phyloP scores from a whole-genome alignment of 1,284 basidiomycete species.

The Cutaneotrichosporon sp. region DNA sequence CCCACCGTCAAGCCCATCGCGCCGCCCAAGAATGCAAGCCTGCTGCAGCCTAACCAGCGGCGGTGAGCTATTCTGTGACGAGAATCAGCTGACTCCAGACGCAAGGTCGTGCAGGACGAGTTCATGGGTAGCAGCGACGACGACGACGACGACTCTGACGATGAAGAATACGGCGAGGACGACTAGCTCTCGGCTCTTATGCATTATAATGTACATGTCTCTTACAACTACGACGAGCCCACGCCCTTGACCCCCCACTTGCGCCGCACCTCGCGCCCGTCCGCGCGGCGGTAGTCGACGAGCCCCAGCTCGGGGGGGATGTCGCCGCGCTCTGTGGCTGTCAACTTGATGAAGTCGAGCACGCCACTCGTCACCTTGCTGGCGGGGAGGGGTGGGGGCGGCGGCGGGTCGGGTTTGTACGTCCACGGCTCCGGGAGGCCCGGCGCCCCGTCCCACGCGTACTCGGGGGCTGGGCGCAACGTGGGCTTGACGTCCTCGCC shows the following conservation, averaged over 20 bases:
- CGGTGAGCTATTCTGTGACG: no score
- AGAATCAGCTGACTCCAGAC: slow-evolving; percentile 17
- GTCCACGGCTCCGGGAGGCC: slow-evolving; percentile 42
- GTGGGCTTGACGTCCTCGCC: slow-evolving; percentile 20
- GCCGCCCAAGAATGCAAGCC: slow-evolving; percentile 17
- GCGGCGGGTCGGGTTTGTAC: slow-evolving; percentile 24
- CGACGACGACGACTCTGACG: slow-evolving; percentile 13
- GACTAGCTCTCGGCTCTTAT: not conserved
- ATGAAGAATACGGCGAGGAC: slow-evolving; percentile 16
- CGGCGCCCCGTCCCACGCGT: slow-evolving; percentile 42
- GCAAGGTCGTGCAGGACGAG: slow-evolving; percentile 20
- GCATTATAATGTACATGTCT: slow-evolving; percentile 5
- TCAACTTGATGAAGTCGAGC: slow-evolving; percentile 50
- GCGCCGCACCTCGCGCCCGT: slow-evolving; percentile 19
- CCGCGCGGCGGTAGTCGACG: slow-evolving; percentile 40
- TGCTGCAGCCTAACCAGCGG: slow-evolving; percentile 24
- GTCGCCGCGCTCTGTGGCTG: slow-evolving; percentile 44
- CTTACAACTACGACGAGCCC: slow-evolving; percentile 9
- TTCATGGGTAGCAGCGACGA: slow-evolving; percentile 22
- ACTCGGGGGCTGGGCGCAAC: slow-evolving; percentile 15
- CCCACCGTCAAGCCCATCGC: slow-evolving; percentile 10
- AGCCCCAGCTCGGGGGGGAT: slow-evolving; percentile 50
- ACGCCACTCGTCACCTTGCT: slow-evolving; percentile 38
- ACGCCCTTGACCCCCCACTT: slow-evolving; percentile 29
- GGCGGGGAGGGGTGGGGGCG: slow-evolving; percentile 10